Evolutionary conservation across 2,329 filamentous ascomycete species (phyloP).

Genomic region (Ceratocystis eucalypticola): DNA sequence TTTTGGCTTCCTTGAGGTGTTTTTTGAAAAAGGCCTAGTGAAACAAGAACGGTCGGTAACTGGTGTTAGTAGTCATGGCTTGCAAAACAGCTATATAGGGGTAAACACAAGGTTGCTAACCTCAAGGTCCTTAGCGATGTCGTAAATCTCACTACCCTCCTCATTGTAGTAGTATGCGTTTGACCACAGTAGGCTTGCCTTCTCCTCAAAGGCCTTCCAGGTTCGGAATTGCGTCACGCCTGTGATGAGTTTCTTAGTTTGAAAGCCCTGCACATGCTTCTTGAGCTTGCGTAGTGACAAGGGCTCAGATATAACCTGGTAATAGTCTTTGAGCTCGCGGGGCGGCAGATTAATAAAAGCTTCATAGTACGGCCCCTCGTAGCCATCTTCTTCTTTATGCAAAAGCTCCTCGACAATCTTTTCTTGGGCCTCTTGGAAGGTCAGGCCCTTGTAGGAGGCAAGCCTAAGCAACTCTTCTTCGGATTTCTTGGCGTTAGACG

Average conservation of each 20-base stretch:
- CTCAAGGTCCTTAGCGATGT: constrained; percentile 65
- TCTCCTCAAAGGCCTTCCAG: constrained; percentile 71
- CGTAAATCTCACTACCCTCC: constrained; percentile 73
- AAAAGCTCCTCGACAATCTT: constrained; percentile 68
- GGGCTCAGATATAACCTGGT: constrained; percentile 67
- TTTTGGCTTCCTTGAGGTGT: constrained; percentile 58
- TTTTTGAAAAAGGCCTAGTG: constrained; percentile 48
- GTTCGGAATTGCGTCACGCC: constrained; percentile 57
- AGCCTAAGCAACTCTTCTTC: constrained; percentile 26
- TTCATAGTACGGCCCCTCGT: constrained; percentile 55
- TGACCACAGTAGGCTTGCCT: constrained; percentile 67
- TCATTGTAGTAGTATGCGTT: constrained; percentile 88
- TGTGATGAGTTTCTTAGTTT: constrained; percentile 52
- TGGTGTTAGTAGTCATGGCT: neutral
- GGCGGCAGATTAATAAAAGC: constrained; percentile 69
- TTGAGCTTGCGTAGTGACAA: constrained; percentile 65
- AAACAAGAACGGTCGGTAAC: neutral
- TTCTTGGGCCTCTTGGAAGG: constrained; percentile 74
- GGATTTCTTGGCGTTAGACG: constrained; percentile 20
- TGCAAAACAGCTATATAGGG: neutral
- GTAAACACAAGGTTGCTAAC: constrained; percentile 31
- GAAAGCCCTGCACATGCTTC: constrained; percentile 61
- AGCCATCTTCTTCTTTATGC: constrained; percentile 51
- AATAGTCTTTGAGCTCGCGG: constrained; percentile 69
- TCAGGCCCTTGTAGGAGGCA: constrained; percentile 57